Evolutionary conservation across 2,329 filamentous ascomycete species (phyloP), one percentile per base, ranked within the genome.

Genomic region (Paecilomyces formosus): DNA sequence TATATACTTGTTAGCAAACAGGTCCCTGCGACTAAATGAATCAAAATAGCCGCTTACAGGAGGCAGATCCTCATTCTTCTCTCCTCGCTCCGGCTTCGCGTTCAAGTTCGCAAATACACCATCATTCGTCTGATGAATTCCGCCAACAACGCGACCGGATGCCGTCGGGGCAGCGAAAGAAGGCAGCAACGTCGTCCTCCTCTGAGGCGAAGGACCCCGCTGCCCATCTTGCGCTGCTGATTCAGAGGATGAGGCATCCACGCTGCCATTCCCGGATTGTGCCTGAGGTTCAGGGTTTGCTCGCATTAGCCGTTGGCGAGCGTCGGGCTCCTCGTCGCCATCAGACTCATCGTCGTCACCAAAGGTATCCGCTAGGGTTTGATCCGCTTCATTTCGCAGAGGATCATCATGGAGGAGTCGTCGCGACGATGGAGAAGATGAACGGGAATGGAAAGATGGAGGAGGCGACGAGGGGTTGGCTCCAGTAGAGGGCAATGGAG

Each of bases 101-200:
- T 86, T 91, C 64, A 99, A 76, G 72, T 99, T 99, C 57, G 93
- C 94, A 77, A 96, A 99, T 26, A 99, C 94, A 61, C 94, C 94
- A 74, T 97, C 94, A 55, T 90, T 92, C 57, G 89, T 45, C 87
- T n/a, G 86, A 84, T 45, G 39, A 9, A 45, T 45, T 1, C 39
- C 39, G 24, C 87, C 88, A 56, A 88, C 85, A 51, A 90, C 88
- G 61, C 76, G 57, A 72, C 77, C 57, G 15, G 68, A 65, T 49
- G 74, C 72, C 35, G 73, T 63, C 15, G 76, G 63, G 22, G 73
- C 57, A n/a, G 65, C 64, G 58, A 83, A 85, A 2, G 74, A 75
- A 1, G 84, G 83, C 51, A 85, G 71, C 62, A 83, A 76, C 9
- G 83, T 85, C 8, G 79, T 76, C 60, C 79, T 71, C 61, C 82